Evolutionary conservation across 768 basidiomycete species (phyloP), one percentile per base, ranked within the genome.

Genomic region (Suillus discolor): DNA sequence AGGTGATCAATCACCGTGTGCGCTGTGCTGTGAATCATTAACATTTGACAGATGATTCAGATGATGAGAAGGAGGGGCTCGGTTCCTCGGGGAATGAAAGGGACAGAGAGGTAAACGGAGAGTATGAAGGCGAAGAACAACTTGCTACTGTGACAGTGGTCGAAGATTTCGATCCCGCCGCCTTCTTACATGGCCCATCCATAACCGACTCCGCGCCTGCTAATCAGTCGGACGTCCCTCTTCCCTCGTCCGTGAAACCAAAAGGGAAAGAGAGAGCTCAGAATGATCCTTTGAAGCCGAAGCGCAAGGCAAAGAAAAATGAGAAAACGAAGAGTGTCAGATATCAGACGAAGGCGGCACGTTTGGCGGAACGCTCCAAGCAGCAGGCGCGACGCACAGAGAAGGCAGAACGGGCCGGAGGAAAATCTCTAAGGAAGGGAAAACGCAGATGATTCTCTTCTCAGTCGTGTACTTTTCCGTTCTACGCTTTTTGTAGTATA

Each of bases 61-160:
- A 67, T 11, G 81, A 79, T 18, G 82, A 81, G 11, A 82, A 80
- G 38, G 84, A 84, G 71, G 85, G 87, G 82, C 62, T 69, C 16
- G 86, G 85, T 28, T 79, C 85, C 63, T 71, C 73, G 28, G 71
- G 70, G 63, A 73, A 76, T 47, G 69, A 71, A 42, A 69, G 74
- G 70, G 70, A 77, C 73, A 65, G 77, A 73, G 68, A 77, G 11
- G 80, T 83, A 62, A 88, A 89, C 63, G 85, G 87, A 74, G 89
- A 92, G 74, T 96, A 88, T 69, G 90, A 92, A 70, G 90, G 90
- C 69, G 93, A 94, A 71, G 90, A 96, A 72, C 85, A 90, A 66
- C 82, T 93, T 39, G 93, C 96, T 54, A 94, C 92, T 20, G 95
- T 97, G 54, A 96, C 94, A 18, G 89, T 97, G 60, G 89, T 93